Evolutionary conservation across 305 asterid genomes (phyloP), one percentile per base, ranked within the genome.

Genomic region (Fraxinus paxiana): DNA sequence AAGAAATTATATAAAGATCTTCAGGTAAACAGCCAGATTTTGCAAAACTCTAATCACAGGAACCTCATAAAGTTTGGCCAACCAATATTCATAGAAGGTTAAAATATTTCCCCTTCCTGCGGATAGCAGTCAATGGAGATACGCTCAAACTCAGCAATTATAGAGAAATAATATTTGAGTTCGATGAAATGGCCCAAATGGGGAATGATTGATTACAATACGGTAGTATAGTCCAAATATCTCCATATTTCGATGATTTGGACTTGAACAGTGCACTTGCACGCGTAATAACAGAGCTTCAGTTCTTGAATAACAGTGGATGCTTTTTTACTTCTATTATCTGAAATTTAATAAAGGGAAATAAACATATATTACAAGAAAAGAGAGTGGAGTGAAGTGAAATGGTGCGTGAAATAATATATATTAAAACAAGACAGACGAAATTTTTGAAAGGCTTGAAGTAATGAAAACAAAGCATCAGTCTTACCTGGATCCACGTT

Each of bases 131-230:
- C 59, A 48, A 3, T 48, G 59, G 41, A 54, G 63, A 5, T 5
- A 48, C 9, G 73, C 4, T 41, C 63, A 72, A 75, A 56, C 77
- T 77, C 82, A 43, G 82, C 76, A 28, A 79, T 87, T 81, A 41
- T 85, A 83, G 85, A 81, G 41, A 77, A 69, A 71, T 78, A 28
- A 77, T 26, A 37, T 77, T 56, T 71, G 43, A 84, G 82, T 86
- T 76, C 34, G n/a, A 79, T 41, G 33, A 31, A 76, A 48, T 13
- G 34, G 6, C 43, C 12, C 43, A 37, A 37, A 37, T 37, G 12
- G 43, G 70, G 65, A 79, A 77, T 30, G 33, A 77, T 80, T 10
- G 51, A 82, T 77, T 69, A 24, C 69, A 77, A 77, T 48, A 73
- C 17, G 20, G 77, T 17, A 33, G 77, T 17, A 33, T 38, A 13